Evolutionary conservation across 1,139 yeast species (phyloP).

Genomic region (Hemisphaericaspora subhashii): DNA sequence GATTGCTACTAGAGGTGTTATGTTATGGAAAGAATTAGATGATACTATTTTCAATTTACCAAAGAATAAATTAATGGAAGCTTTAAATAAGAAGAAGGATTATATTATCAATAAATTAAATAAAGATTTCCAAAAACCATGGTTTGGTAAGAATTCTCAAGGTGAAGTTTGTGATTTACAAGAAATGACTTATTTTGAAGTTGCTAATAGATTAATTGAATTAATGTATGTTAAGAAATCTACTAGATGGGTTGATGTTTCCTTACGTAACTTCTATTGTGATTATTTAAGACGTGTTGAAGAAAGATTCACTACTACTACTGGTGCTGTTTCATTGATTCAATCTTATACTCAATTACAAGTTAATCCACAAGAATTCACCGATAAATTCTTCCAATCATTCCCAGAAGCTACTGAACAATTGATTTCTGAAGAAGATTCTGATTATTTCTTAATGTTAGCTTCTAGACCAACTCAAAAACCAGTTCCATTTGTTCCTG

Average conservation of each 20-base stretch:
- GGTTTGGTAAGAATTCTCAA: constrained; percentile 80
- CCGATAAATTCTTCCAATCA: constrained; percentile 59
- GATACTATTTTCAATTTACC: constrained; percentile 90
- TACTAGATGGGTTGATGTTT: constrained; percentile 81
- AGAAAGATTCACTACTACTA: constrained; percentile 78
- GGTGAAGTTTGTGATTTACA: constrained; percentile 83
- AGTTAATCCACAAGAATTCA: constrained; percentile 55
- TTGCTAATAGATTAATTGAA: constrained; percentile 83
- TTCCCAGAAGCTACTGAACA: constrained; percentile 78
- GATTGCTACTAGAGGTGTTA: constrained; percentile 96
- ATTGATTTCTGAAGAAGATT: constrained; percentile 91
- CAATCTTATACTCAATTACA: constrained; percentile 73
- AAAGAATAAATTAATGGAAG: constrained; percentile 82
- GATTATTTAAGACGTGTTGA: constrained; percentile 89
- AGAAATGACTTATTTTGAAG: constrained; percentile 95
- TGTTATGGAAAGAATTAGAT: constrained; percentile 96
- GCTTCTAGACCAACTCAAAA: constrained; percentile 86
- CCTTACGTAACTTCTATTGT: constrained; percentile 86
- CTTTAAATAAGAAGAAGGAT: constrained; percentile 79
- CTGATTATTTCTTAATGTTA: constrained; percentile 84
- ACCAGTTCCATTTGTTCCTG: constrained; percentile 98
- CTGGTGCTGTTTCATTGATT: constrained; percentile 60
- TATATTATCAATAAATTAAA: constrained; percentile 83
- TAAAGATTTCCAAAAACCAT: constrained; percentile 95
- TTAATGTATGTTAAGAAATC: constrained; percentile 82